Conservation (phyloP, 176 grass and related monocot species). For the Ensete ventricosum region DNA sequence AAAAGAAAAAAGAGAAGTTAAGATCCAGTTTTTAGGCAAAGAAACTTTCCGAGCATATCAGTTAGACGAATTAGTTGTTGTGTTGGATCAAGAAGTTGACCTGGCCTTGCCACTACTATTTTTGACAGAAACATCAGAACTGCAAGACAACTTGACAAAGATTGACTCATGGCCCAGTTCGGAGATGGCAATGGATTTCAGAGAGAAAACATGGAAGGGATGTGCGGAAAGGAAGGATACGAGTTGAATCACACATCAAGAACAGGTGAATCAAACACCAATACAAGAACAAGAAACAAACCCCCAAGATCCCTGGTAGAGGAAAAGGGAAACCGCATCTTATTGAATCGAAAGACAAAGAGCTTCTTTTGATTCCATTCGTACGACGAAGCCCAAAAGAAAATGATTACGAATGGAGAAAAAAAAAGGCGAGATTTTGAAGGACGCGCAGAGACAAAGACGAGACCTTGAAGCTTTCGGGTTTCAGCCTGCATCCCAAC, state of each 20-base stretch:
- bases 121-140: background rate
- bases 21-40: background rate
- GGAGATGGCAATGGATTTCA: background rate
- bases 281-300: background rate
- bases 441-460: background rate
- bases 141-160: background rate
- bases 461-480: background rate
- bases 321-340: background rate
- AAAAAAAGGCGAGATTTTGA: background rate
- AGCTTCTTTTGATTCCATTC: background rate
- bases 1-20: background rate
- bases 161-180: background rate
- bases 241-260: background rate
- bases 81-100: background rate
- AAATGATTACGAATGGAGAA: background rate
- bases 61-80: background rate
- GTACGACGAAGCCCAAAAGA: background rate
- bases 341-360: slow-evolving; percentile 2
- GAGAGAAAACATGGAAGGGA: background rate
- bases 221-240: background rate
- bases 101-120: background rate
- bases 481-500: background rate
- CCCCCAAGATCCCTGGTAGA: background rate
- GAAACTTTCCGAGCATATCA: background rate
- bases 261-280: background rate